Evolutionary conservation across 345 rosid genomes (phyloP).

Genomic region (Eucalyptus tenuipes): DNA sequence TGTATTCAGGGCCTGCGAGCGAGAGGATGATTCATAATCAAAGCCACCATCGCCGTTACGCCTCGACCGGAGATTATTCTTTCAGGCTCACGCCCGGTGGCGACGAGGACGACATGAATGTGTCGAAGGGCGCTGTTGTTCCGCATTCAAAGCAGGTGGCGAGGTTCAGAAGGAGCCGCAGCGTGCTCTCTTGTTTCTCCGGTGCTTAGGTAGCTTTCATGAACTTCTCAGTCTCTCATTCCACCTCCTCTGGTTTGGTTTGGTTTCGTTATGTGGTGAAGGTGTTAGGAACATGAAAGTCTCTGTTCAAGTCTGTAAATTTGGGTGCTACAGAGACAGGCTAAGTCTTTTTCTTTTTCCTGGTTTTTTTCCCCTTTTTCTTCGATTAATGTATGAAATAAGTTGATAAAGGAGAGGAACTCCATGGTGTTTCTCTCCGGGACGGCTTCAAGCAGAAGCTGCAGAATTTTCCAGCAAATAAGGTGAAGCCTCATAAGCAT

Average conservation of each 20-base stretch:
- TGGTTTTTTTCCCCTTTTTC: neutral
- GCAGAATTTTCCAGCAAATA: neutral
- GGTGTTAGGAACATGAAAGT: neutral
- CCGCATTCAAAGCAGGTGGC: conserved; percentile 10
- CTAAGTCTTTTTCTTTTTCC: neutral
- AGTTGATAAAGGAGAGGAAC: neutral
- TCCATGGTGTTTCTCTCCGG: neutral
- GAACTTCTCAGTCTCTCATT: neutral
- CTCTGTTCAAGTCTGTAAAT: neutral
- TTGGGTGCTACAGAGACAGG: neutral
- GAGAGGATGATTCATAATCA: neutral
- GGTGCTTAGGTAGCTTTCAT: neutral
- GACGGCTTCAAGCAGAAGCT: neutral
- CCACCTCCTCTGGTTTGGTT: neutral
- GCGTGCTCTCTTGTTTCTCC: conserved; percentile 50
- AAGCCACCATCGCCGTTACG: conserved; percentile 21
- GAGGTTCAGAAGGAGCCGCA: conserved; percentile 45
- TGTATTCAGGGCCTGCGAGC: neutral
- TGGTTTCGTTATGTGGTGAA: neutral
- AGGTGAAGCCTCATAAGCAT: neutral
- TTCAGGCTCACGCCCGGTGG: neutral
- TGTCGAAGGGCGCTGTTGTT: neutral
- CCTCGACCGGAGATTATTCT: conserved; percentile 38
- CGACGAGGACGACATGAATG: neutral
- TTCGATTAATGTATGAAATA: neutral